Base-by-base conservation (phyloP, 371 early-diverging fungal species). In the Lichtheimia corymbifera region DNA sequence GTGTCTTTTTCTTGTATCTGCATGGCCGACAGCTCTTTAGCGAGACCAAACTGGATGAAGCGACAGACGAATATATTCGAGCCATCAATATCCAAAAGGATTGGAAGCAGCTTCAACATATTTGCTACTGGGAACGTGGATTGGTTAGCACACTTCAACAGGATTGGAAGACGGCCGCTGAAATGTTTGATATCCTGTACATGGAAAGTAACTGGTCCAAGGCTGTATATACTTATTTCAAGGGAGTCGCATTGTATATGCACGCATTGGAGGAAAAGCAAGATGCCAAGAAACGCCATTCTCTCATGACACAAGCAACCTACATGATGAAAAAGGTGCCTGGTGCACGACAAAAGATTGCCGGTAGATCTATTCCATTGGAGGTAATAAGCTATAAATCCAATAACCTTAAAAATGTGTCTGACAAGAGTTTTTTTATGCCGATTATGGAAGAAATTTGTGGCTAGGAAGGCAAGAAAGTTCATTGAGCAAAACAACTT, bases 151-250 rank as follows among this genome's bases (percentile, higher is more conserved):
- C 73, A 52, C 66, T 73, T 40, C 60, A 83, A 44, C 66, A 70
- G 2, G 69, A 82, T 28, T 90, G 83, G 83, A 55, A 62, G 27
- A 71, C 67, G 17, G 86, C 85, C 0, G 67, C 66, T n/a, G 67
- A 78, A 13, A 74, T 77, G 14, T 87, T 79, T 64, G 79, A 72
- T 13, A 72, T 70, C 0, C 66, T 91, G 41, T 71, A 70, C 58
- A 71, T 70, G 53, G 90, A 91, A 54, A 89, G 85, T 64, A 82
- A 85, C 58, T 91, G 91, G 92, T 83, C 86, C 61, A 85, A 83
- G 59, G 83, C 88, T 4, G 84, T 85, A 6, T 90, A 88, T 69
- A 72, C 77, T 2, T 91, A 90, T 55, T 61, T 83, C 14, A 77
- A 79, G 14, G 89, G 83, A 0, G 64, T 76, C 9, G 77, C 77